Percentiles rank a stretch among this genome's conserved stretches.
These are phyloP conservation scores for Polychaeton citri DNA, from an alignment of 2,329 filamentous ascomycete genomes.

Conservation along the genomic window DNA sequence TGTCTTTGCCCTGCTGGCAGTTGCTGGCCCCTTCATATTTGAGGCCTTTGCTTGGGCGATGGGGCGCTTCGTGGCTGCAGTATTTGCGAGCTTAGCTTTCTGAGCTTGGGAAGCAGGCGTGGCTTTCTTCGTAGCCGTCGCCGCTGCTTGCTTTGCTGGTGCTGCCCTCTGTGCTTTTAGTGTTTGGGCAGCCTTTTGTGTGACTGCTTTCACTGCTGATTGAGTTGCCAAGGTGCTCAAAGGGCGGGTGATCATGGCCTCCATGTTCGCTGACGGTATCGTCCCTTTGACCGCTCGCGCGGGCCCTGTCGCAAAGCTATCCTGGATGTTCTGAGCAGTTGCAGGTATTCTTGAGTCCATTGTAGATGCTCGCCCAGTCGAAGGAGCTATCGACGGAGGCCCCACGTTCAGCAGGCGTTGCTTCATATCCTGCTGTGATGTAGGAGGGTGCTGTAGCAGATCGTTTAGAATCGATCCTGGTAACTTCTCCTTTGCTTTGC, in stretches of 20 bases:
- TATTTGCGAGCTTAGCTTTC: too few relatives aligned
- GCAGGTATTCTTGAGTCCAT: constrained; percentile 3
- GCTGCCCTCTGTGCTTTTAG: constrained; percentile 2
- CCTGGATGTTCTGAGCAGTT: neutral
- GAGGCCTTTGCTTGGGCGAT: constrained; percentile 1
- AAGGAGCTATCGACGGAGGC: neutral
- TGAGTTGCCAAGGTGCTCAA: constrained; percentile 21
- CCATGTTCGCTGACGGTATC: constrained; percentile 19
- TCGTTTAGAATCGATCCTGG: constrained; percentile 15
- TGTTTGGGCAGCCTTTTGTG: constrained; percentile 16
- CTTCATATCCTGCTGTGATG: constrained; percentile 18
- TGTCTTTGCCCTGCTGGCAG: neutral
- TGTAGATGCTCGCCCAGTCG: constrained; percentile 1
- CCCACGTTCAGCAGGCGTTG: constrained; percentile 4
- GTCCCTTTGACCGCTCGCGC: constrained; percentile 12
- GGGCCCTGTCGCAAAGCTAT: constrained; percentile 3
- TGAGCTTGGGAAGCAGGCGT: constrained; percentile 2
- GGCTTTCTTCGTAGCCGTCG: constrained; percentile 2
- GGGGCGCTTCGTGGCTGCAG: too few relatives aligned
- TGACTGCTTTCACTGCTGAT: constrained; percentile 12
- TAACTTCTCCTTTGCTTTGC: constrained; percentile 13
- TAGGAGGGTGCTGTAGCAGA: constrained; percentile 14
- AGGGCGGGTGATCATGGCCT: constrained; percentile 21
- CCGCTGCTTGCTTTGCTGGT: constrained; percentile 2
- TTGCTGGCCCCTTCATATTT: neutral